Conservation (phyloP, 805 yeast genomes). For the Ogataea minuta region DNA sequence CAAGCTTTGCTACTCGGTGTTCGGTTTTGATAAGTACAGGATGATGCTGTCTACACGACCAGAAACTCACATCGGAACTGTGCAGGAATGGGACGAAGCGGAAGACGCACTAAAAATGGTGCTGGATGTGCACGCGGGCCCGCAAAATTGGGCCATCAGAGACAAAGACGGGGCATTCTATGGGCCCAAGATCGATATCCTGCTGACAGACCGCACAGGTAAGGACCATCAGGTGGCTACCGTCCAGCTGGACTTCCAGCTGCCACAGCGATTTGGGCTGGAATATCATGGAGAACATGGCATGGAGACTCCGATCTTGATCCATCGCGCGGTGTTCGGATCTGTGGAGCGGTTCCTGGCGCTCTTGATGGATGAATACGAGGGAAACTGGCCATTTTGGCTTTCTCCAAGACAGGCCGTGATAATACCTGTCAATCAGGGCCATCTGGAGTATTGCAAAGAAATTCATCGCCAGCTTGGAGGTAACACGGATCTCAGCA, state of each 20-base stretch:
- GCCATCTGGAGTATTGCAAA: constrained; percentile 56
- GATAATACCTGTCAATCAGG: constrained; percentile 72
- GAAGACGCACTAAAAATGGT: constrained; percentile 64
- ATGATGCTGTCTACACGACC: constrained; percentile 87
- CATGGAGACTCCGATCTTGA: constrained; percentile 79
- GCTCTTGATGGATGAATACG: constrained; percentile 80
- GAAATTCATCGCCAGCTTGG: constrained; percentile 44
- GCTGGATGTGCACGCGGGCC: constrained; percentile 49
- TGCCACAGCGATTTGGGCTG: constrained; percentile 81
- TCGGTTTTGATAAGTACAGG: constrained; percentile 58
- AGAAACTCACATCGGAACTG: constrained; percentile 71
- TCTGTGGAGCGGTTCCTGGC: constrained; percentile 93
- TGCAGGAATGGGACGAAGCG: constrained; percentile 79
- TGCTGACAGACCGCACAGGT: constrained; percentile 73
- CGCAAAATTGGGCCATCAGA: constrained; percentile 60
- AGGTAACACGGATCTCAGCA: constrained; percentile 41
- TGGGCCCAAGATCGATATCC: constrained; percentile 93
- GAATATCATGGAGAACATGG: constrained; percentile 58
- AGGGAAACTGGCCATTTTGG: constrained; percentile 99
- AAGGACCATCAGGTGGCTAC: constrained; percentile 94
- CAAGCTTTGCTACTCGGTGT: constrained; percentile 67
- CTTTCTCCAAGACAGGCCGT: constrained; percentile 87
- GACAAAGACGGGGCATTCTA: constrained; percentile 97
- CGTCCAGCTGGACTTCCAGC: constrained; percentile 90
- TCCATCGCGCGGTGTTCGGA: constrained; percentile 94